phyloP scores from a whole-genome alignment of 2,329 filamentous ascomycete species.

The Volutella citrinella region DNA sequence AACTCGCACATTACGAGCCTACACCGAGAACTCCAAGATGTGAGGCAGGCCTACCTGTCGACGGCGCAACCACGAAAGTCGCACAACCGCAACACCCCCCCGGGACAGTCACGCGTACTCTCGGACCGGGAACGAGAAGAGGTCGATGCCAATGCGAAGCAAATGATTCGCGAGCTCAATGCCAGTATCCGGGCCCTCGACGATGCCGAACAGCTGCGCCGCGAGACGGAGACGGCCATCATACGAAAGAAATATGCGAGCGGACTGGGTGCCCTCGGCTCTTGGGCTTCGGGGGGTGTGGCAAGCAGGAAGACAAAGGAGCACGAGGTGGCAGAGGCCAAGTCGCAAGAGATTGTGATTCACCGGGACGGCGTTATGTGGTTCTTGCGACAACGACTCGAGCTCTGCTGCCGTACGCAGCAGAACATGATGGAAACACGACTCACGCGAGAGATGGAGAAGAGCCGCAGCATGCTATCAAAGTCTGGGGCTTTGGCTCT shows the following conservation, averaged over 20 bases:
- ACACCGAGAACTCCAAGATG: constrained; percentile 73
- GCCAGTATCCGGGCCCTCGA: constrained; percentile 75
- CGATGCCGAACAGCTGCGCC: constrained; percentile 77
- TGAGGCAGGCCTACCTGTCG: constrained; percentile 89
- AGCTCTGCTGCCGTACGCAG: constrained; percentile 75
- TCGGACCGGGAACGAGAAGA: constrained; percentile 81
- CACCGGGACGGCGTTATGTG: constrained; percentile 82
- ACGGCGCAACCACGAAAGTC: constrained; percentile 64
- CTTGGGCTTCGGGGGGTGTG: constrained; percentile 63
- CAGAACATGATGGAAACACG: constrained; percentile 91
- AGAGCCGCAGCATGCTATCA: constrained; percentile 80
- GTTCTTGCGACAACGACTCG: constrained; percentile 73
- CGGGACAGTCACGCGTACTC: constrained; percentile 53
- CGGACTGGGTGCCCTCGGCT: constrained; percentile 60
- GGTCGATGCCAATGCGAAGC: constrained; percentile 83
- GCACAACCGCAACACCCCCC: constrained; percentile 44
- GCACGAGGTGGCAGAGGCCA: constrained; percentile 70
- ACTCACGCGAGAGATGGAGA: constrained; percentile 80
- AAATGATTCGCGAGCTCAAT: constrained; percentile 81
- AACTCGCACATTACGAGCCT: constrained; percentile 82
- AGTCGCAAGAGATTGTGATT: constrained; percentile 60
- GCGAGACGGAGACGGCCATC: constrained; percentile 69
- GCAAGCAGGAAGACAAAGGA: constrained; percentile 54
- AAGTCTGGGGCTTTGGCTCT: constrained; percentile 48
- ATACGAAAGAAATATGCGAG: constrained; percentile 67